These are phyloP conservation scores for Dionaea muscipula DNA, from an alignment of 179 eudicot species.

Conservation along the genomic window DNA sequence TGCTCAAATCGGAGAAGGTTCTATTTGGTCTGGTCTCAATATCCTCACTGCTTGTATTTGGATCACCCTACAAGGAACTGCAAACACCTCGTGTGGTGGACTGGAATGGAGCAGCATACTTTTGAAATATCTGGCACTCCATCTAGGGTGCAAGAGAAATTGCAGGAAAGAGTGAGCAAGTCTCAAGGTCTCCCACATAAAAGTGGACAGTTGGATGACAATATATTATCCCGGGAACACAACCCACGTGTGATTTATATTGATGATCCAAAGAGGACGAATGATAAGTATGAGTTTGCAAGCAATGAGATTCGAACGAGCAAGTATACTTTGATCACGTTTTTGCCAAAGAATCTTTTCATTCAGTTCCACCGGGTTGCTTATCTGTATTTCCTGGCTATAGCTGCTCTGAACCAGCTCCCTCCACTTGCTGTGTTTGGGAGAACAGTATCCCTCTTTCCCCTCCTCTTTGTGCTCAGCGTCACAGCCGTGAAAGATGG, in stretches of 20 bases:
- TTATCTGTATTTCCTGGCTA: constrained; percentile 75
- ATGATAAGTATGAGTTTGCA: constrained; percentile 56
- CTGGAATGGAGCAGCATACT: constrained; percentile 50
- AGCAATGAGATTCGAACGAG: constrained; percentile 84
- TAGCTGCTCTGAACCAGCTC: constrained; percentile 92
- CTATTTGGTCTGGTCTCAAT: constrained; percentile 26
- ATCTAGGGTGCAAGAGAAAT: constrained; percentile 17
- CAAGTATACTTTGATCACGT: constrained; percentile 71
- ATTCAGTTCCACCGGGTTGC: constrained; percentile 94
- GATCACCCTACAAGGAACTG: constrained; percentile 43
- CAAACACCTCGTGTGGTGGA: constrained; percentile 52
- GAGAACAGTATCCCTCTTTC: constrained; percentile 86
- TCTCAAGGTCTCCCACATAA: constrained; percentile 39
- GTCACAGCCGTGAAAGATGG: constrained; percentile 96
- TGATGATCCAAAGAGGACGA: constrained; percentile 64
- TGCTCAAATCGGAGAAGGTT: constrained; percentile 20
- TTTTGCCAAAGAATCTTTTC: constrained; percentile 86
- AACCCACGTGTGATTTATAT: constrained; percentile 63
- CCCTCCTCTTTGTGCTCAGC: constrained; percentile 77
- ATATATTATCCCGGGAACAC: constrained; percentile 41
- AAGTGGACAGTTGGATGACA: constrained; percentile 65
- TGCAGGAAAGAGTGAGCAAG: constrained; percentile 29
- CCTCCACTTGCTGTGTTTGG: constrained; percentile 98
- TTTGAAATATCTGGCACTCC: constrained; percentile 42
- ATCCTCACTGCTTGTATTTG: constrained; percentile 18